These are phyloP conservation scores for Colletotrichum sp. DNA, from an alignment of 2,329 filamentous ascomycete genomes.

Conservation along the genomic window DNA sequence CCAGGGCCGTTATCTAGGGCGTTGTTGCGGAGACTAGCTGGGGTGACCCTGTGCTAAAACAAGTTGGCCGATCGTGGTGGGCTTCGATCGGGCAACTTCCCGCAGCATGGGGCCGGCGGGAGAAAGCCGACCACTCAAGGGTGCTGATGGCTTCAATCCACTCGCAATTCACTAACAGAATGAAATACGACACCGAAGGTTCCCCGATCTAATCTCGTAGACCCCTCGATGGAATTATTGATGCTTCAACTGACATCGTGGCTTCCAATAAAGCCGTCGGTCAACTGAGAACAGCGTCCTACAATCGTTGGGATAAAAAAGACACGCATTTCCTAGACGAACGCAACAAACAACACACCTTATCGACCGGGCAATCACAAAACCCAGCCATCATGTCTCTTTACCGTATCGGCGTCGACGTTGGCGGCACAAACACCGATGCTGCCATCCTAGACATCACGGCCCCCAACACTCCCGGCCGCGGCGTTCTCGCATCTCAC, in stretches of 20 bases:
- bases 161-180: not conserved
- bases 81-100: constrained; percentile 1
- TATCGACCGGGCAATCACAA: not conserved
- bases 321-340: not conserved
- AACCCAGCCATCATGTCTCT: constrained; percentile 31
- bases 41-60: not conserved
- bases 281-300: not conserved
- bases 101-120: not conserved
- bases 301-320: not conserved
- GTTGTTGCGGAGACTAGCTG: not conserved
- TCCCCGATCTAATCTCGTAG: not conserved
- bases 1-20: not conserved
- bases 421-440: constrained; percentile 48
- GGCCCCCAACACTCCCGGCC: constrained; percentile 34
- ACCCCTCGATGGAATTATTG: not conserved
- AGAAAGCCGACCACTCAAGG: not conserved
- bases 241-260: not conserved
- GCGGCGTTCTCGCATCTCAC: constrained; percentile 49
- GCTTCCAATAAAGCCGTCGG: fast-evolving
- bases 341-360: not conserved
- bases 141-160: not conserved
- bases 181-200: not conserved
- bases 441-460: constrained; percentile 48
- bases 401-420: constrained; percentile 50
- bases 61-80: not conserved